phyloP scores from a whole-genome alignment of 345 rosid species.

The Acer saccharum region DNA sequence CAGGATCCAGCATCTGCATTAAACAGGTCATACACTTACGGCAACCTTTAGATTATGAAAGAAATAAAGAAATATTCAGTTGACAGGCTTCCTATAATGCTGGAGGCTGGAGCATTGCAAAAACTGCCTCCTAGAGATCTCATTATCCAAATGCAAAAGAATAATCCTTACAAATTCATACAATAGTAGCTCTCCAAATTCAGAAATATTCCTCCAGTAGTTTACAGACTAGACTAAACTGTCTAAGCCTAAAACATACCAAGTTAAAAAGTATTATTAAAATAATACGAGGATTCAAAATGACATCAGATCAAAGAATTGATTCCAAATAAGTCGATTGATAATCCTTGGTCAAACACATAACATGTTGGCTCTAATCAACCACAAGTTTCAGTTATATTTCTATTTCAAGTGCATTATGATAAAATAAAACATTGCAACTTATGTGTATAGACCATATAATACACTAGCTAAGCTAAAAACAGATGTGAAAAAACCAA shows the following conservation, averaged over 20 bases:
- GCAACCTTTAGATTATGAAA: slow-evolving; percentile 5
- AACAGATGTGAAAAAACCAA: neutral
- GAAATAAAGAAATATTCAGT: neutral
- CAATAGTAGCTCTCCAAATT: neutral
- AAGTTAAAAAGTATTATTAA: neutral
- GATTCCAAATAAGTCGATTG: neutral
- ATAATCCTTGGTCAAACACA: neutral
- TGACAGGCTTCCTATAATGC: neutral
- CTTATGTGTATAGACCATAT: neutral
- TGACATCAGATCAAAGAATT: neutral
- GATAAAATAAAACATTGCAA: neutral
- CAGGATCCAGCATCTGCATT: slow-evolving; percentile 57
- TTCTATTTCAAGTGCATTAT: neutral
- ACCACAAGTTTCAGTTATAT: neutral
- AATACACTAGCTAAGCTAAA: neutral
- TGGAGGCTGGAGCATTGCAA: neutral
- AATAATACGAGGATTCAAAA: neutral
- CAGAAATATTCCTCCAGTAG: neutral
- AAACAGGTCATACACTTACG: slow-evolving; percentile 4
- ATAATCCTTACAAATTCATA: neutral
- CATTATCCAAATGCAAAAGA: neutral
- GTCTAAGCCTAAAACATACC: neutral
- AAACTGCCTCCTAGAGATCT: neutral
- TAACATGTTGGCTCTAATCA: neutral
- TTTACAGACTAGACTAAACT: neutral